These are phyloP conservation scores for Moniliophthora roreri DNA, from an alignment of 1,284 basidiomycete genomes.

Conservation along the genomic window DNA sequence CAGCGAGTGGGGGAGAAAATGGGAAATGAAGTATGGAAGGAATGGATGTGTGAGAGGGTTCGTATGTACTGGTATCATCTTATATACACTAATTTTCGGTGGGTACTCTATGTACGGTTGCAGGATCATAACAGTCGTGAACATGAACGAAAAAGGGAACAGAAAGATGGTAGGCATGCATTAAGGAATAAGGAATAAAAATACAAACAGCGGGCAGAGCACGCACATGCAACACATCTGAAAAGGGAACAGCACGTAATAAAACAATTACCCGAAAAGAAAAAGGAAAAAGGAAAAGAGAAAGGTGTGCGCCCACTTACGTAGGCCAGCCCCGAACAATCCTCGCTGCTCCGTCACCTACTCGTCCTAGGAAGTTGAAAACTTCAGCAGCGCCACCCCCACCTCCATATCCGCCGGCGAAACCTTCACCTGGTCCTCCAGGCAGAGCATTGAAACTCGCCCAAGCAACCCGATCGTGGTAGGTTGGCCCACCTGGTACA, in stretches of 20 bases:
- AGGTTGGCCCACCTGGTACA: neutral
- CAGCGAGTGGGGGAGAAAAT: neutral
- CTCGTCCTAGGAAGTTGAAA: neutral
- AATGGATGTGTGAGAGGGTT: neutral
- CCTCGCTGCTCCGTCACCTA: neutral
- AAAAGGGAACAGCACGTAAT: neutral
- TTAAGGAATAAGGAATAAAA: neutral
- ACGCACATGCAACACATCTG: neutral
- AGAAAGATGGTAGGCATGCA: no score
- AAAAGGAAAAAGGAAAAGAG: neutral
- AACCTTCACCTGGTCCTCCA: neutral
- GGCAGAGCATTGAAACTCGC: conserved; percentile 3
- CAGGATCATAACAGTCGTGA: no score
- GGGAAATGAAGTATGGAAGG: neutral
- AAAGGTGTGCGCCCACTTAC: neutral
- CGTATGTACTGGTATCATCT: conserved; percentile 6
- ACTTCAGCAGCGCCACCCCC: neutral
- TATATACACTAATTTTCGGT: neutral
- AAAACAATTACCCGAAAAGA: neutral
- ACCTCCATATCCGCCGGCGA: neutral
- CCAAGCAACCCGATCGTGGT: conserved; percentile 3
- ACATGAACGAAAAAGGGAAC: no score
- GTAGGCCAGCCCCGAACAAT: neutral
- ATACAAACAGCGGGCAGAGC: neutral
- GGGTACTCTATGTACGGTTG: no score